Evolutionary conservation across 441 rosid species (phyloP), one percentile per base, ranked within the genome.

Genomic region (Brassica hybrid): DNA sequence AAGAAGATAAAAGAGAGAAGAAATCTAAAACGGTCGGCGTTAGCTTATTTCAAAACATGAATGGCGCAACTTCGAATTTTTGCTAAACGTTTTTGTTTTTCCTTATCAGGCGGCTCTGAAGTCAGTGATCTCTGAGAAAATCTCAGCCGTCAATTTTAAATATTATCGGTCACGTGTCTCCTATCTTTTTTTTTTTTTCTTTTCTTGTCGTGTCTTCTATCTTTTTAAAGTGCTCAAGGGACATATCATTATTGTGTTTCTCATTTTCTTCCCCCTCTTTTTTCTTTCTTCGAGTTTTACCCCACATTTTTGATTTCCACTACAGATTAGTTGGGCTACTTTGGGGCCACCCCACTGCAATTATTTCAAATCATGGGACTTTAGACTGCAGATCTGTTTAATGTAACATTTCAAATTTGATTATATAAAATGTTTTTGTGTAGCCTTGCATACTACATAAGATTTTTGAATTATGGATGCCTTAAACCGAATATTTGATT

Each of bases 1-100:
- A 48, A 48, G 56, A 16, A 14, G 12, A 9, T 9, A 38, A 14
- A 14, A 50, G 18, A 41, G n/a, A 41, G 18, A 74, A 8, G 18
- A 74, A 8, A 75, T 36, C 76, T 70, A 85, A 43, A 43, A 90
- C 91, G 90, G 88, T 87, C 89, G 58, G 67, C 25, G 58, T 74
- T 76, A 72, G 80, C 69, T 69, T 14, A 5, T 48, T 52, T 48
- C 58, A 16, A 52, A 52, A 52, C 58, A 52, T 52, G 58, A 52
- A 52, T 52, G 58, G 58, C 58, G 91, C 93, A 79, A 57, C 3
- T 74, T 75, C 59, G 17, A 68, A 52, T 14, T 52, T 27, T 14
- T 1, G 8, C 18, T n/a, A 76, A 84, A 50, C 81, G 21, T 61
- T 41, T 41, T 63, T 43, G 57, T 18, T 61, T 41, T 63, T 18